Base-by-base conservation (phyloP, 1,139 yeast species). In the Suhomyces atakaporum region DNA sequence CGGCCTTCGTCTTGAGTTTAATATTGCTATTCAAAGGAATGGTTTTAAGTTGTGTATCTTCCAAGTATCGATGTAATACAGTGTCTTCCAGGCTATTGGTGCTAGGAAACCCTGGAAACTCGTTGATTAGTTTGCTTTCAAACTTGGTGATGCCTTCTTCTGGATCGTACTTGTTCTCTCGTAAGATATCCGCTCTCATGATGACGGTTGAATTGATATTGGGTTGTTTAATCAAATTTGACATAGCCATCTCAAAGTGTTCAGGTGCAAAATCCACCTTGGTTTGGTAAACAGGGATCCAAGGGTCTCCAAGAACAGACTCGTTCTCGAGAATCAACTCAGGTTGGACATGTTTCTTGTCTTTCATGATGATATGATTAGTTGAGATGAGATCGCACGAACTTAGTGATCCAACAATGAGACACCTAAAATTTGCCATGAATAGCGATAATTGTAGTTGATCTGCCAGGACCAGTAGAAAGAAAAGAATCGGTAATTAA, bases 131-230 rank as follows among this genome's bases (percentile, higher is more conserved):
- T 33, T 65, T 66, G 40, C 73, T 68, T 14, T 53, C 53, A 43
- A 54, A 62, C 21, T 50, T 58, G 38, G 60, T 59, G 16, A 65
- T 66, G 3, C 73, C 73, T 36, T 54, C 50, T 15, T 50, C 53
- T 5, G 69, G 63, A 23, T 63, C 70, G 51, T 66, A 77, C 2
- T 56, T 58, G 38, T 65, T 68, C 47, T 84, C 90, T 30, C 69
- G 66, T 30, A 89, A 60, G 18, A 90, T 79, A 59, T 90, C 97
- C 0, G 97, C 95, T 50, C 97, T 68, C 66, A 90, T 68, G 25
- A 90, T 84, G 20, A 88, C 94, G 0, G 97, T 85, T 7, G 97
- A 90, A 60, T 90, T 90, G 60, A 90, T 84, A 57, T 90, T 87
- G 10, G 97, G 97, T 45, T 88, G 89, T 43, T 75, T 73, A 38